Evolutionary conservation across 768 basidiomycete genomes (phyloP).

Genomic region (Suillus bovinus): DNA sequence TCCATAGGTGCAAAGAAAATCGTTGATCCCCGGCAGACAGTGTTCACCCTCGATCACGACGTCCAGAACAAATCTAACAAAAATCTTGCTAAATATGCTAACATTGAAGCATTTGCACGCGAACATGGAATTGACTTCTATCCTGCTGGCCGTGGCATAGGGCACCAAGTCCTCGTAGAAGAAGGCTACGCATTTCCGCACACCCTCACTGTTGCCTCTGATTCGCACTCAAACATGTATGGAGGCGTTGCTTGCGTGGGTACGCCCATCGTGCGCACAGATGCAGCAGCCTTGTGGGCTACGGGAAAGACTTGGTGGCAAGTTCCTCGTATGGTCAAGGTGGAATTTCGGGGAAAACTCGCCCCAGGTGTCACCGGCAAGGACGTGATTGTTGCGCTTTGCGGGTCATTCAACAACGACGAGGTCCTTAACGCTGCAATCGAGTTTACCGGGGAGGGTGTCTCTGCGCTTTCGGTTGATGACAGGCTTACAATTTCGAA

Average conservation of each 20-base stretch:
- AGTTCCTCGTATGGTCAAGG: conserved; percentile 94
- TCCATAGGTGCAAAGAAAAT: conserved; percentile 90
- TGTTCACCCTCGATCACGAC: conserved; percentile 98
- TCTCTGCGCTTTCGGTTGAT: conserved; percentile 76
- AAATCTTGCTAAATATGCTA: conserved; percentile 89
- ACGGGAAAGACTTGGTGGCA: conserved; percentile 99
- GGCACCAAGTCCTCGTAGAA: conserved; percentile 96
- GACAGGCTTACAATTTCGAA: conserved; percentile 97
- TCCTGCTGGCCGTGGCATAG: conserved; percentile 96
- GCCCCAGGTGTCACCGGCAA: conserved; percentile 94
- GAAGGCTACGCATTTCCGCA: conserved; percentile 98
- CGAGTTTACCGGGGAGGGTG: conserved; percentile 92
- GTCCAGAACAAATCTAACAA: conserved; percentile 93
- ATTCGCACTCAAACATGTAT: conserved; percentile 99
- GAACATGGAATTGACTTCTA: conserved; percentile 89
- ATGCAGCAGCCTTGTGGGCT: conserved; percentile 95
- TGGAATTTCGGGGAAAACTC: conserved; percentile 82
- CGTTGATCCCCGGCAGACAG: conserved; percentile 77
- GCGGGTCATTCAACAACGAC: conserved; percentile 93
- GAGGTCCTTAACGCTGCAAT: conserved; percentile 96
- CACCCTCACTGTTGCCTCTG: conserved; percentile 93
- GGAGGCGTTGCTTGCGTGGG: conserved; percentile 97
- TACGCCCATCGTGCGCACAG: conserved; percentile 95
- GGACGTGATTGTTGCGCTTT: conserved; percentile 96
- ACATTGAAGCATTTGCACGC: conserved; percentile 89